Evolutionary conservation across 2,329 filamentous ascomycete genomes (phyloP), one percentile per base, ranked within the genome.

Genomic region (Aphanocladium album): DNA sequence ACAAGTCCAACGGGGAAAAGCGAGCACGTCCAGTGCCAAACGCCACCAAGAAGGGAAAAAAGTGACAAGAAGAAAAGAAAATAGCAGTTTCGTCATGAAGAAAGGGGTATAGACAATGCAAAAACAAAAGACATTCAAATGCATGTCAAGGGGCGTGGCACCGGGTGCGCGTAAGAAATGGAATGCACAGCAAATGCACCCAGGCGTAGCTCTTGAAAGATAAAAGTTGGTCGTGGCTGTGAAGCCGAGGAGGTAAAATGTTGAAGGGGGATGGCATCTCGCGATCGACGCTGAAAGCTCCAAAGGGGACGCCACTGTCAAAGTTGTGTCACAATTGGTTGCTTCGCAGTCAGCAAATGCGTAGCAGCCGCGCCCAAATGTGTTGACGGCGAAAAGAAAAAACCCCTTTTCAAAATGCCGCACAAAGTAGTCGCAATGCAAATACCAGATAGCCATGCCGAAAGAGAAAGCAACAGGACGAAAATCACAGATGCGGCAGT

Each of bases 41-140:
- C 23, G 23, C 41, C 43, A 39, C 57, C 57, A 37, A 46, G 27
- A 59, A 12, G 12, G 53, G 45, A 7, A 27, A 47, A 39, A 47
- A 49, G 23, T n/a, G 35, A 12, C 27, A 30, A 55, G 43, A 56
- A 45, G 27, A 25, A 49, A 60, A 54, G n/a, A 37, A 37, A 46
- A 53, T 35, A 53, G 41, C 45, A 21, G 54, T 60, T 39, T 56
- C 33, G 25, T 60, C 52, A 23, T 60, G 51, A 60, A 41, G 52
- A 55, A 60, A 51, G 25, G 58, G 59, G 59, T 60, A 60, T 60
- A 60, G 59, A 55, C 59, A 60, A 49, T 35, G 51, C 37, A 60
- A 56, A 53, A 60, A 58, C 39, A 59, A 51, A 52, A n/a, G 57
- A 52, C 47, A 52, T 39, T 53, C 37, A 53, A 37, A 35, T 53